Percentiles rank a stretch among this genome's conserved stretches.
phyloP scores from a whole-genome alignment of 2,329 filamentous ascomycete genomes.

The Diaporthe amygdali region DNA sequence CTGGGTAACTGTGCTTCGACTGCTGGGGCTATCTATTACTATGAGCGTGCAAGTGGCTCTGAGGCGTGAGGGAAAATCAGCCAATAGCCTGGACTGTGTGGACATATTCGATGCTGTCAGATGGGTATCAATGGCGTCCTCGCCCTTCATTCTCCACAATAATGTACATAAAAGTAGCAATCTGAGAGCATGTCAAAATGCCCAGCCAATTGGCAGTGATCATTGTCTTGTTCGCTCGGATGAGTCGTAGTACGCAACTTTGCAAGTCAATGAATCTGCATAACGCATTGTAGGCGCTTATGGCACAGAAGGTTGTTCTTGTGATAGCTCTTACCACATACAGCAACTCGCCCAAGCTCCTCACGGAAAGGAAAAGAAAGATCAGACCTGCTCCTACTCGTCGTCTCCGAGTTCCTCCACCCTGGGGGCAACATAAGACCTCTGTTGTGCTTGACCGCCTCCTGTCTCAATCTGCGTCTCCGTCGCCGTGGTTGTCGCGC shows the following conservation, averaged over 20 bases:
- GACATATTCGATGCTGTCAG: neutral
- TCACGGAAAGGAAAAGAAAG: neutral
- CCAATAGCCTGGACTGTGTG: neutral
- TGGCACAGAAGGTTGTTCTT: neutral
- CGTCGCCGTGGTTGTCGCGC: slow-evolving; percentile 62
- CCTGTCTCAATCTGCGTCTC: slow-evolving; percentile 56
- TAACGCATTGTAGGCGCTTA: neutral
- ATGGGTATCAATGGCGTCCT: slow-evolving; percentile 10
- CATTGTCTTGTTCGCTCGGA: neutral
- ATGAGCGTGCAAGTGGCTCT: slow-evolving; percentile 51
- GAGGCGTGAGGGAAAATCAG: slow-evolving; percentile 26
- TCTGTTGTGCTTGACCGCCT: slow-evolving; percentile 42
- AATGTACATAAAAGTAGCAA: slow-evolving; percentile 2
- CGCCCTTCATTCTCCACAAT: neutral
- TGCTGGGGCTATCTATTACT: slow-evolving; percentile 59
- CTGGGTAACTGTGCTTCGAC: slow-evolving; percentile 61
- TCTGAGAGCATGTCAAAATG: neutral
- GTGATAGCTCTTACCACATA: neutral
- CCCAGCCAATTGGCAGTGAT: neutral
- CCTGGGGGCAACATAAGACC: slow-evolving; percentile 49
- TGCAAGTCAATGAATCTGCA: neutral
- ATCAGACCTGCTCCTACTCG: slow-evolving; percentile 29
- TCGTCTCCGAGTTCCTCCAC: slow-evolving; percentile 43
- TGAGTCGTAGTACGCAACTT: neutral
- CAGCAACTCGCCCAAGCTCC: neutral